Percentiles rank a stretch among this genome's conserved stretches.
Conservation (phyloP, 371 early-diverging fungal species). For the Mortierella sp. region DNA sequence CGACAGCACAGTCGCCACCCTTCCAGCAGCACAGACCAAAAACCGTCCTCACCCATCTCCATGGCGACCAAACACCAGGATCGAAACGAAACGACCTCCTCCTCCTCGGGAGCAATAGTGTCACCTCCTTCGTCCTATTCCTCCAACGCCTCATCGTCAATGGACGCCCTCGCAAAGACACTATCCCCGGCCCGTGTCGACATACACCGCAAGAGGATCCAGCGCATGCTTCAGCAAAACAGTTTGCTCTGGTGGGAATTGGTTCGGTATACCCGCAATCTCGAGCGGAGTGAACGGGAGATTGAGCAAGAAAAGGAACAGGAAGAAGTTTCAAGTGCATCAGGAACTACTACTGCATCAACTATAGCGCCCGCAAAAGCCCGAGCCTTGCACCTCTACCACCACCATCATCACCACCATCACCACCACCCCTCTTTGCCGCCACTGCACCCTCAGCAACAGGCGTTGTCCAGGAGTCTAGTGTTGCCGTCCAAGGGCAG, state of each 20-base stretch:
- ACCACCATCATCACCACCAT: constrained; percentile 51
- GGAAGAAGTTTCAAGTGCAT: background rate
- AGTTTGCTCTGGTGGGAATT: constrained; percentile 56
- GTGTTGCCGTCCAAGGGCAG: constrained; percentile 10
- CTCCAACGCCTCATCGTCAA: constrained; percentile 33
- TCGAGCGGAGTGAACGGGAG: constrained; percentile 44
- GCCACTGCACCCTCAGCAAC: constrained; percentile 46
- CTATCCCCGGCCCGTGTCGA: constrained; percentile 34
- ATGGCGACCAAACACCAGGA: background rate
- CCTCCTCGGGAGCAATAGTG: constrained; percentile 18
- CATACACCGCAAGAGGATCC: constrained; percentile 42
- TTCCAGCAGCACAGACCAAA: background rate
- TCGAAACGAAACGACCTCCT: background rate
- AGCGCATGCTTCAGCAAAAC: constrained; percentile 54
- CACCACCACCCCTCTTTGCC: constrained; percentile 36
- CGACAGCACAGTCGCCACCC: background rate
- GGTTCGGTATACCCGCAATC: constrained; percentile 54
- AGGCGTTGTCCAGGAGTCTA: constrained; percentile 10
- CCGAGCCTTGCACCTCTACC: constrained; percentile 3
- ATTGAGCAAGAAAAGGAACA: constrained; percentile 40
- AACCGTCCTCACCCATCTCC: background rate
- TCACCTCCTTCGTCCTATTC: constrained; percentile 52
- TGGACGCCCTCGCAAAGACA: constrained; percentile 37
- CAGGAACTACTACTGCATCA: background rate
- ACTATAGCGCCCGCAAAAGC: background rate